Conservation (phyloP, 1,139 yeast genomes). For the Eremothecium sinecaudum region DNA sequence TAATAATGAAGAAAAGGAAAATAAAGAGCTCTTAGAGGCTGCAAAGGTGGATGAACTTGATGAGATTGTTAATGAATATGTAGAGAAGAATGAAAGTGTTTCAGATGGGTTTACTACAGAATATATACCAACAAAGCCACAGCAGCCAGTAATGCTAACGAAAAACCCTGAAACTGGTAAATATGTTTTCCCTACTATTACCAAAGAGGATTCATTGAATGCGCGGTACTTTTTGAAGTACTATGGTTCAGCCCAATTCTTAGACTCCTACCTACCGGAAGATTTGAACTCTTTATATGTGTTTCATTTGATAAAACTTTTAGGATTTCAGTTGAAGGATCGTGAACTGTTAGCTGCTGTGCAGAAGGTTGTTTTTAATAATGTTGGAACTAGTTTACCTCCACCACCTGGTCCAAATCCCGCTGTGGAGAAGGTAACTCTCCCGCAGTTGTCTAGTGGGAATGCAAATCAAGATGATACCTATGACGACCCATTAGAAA, state of each 20-base stretch:
- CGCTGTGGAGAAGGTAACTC: constrained; percentile 9
- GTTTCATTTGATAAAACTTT: constrained; percentile 37
- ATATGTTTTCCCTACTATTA: constrained; percentile 30
- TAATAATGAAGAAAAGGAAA: constrained; percentile 6
- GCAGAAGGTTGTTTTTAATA: constrained; percentile 28
- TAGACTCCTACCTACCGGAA: constrained; percentile 51
- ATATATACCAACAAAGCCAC: constrained; percentile 10
- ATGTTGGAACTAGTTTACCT: constrained; percentile 8
- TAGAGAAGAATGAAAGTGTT: constrained; percentile 1
- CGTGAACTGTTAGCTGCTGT: constrained; percentile 34
- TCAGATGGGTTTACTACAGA: constrained; percentile 4
- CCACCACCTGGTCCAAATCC: constrained; percentile 13
- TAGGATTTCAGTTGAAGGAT: constrained; percentile 46
- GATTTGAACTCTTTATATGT: constrained; percentile 49
- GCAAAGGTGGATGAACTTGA: constrained; percentile 13
- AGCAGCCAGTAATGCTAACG: constrained; percentile 18
- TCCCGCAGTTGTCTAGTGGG: constrained; percentile 5
- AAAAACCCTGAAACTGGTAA: constrained; percentile 25
- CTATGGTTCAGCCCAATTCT: constrained; percentile 51
- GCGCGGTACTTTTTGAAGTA: constrained; percentile 52
- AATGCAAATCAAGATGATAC: constrained; percentile 19
- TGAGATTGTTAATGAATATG: constrained; percentile 15
- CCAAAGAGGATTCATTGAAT: constrained; percentile 37
- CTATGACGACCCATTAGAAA: constrained; percentile 34
- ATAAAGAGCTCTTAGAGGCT: constrained; percentile 10